Conservation (phyloP, 257 asterid species). For the Capsicum pubescens region DNA sequence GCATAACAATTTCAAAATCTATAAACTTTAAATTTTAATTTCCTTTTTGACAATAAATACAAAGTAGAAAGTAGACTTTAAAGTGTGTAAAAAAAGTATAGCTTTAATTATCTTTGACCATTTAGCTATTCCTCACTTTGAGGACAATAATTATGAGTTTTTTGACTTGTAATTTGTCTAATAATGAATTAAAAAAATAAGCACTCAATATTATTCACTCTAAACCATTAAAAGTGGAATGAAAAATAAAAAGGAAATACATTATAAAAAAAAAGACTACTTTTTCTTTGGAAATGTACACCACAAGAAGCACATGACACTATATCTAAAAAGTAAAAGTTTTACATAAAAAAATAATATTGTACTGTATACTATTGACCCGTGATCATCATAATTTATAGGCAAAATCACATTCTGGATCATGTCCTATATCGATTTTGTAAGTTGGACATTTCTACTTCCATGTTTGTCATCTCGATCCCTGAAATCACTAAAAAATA, state of each 20-base stretch:
- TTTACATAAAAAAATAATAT: neutral
- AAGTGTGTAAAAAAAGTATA: neutral
- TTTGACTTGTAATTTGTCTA: conserved; percentile 17
- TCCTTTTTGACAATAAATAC: neutral
- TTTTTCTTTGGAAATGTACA: neutral
- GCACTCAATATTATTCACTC: neutral
- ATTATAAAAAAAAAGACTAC: neutral
- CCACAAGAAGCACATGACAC: conserved; percentile 14
- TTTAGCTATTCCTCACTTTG: conserved; percentile 6
- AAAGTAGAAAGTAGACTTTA: neutral
- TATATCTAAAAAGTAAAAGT: neutral
- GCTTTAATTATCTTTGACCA: neutral
- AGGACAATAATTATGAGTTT: conserved; percentile 11
- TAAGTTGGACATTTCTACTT: too few relatives aligned
- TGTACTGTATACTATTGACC: neutral
- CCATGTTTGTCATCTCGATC: too few relatives aligned
- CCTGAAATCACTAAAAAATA: fast-evolving
- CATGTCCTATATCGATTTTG: too few relatives aligned
- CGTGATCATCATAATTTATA: neutral
- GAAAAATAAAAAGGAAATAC: neutral
- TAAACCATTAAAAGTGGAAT: neutral
- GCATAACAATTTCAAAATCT: neutral
- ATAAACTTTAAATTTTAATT: neutral
- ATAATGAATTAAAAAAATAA: neutral
- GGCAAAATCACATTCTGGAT: too few relatives aligned